These are phyloP conservation scores for Fragaria iinumae DNA, from an alignment of 306 rosid genomes.

Conservation along the genomic window DNA sequence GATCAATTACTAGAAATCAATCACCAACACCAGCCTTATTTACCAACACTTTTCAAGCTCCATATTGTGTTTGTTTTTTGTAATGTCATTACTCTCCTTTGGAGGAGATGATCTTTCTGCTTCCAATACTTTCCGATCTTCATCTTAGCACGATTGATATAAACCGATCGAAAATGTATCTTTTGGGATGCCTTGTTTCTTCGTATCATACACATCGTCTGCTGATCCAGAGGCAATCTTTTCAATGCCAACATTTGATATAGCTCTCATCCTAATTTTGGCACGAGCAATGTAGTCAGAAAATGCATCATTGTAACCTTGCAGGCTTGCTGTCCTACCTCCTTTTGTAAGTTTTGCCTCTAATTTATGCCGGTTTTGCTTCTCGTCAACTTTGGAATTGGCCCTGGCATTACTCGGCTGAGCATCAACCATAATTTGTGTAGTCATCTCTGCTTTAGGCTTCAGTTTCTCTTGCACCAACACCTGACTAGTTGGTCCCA, in stretches of 20 bases:
- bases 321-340: slow-evolving; percentile 1
- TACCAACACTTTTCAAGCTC: neutral
- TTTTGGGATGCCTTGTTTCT: slow-evolving; percentile 7
- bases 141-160: slow-evolving; percentile 19
- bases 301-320: slow-evolving; percentile 18
- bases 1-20: neutral
- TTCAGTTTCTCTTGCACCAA: neutral
- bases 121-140: slow-evolving; percentile 21
- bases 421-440: neutral
- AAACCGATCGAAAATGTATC: slow-evolving; percentile 12
- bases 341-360: neutral
- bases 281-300: slow-evolving; percentile 22
- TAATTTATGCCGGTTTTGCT: neutral
- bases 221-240: slow-evolving; percentile 9
- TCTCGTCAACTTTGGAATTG: neutral
- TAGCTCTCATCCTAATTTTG: slow-evolving; percentile 18
- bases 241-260: slow-evolving; percentile 4
- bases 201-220: neutral
- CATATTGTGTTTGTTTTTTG: neutral
- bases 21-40: slow-evolving; percentile 10
- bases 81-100: neutral
- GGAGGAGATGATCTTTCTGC: slow-evolving; percentile 10
- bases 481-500: neutral
- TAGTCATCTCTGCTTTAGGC: neutral
- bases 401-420: neutral